Percentiles rank a stretch among this genome's conserved stretches.
Conservation (phyloP, 345 rosid species). For the Pugionium cornutum region DNA sequence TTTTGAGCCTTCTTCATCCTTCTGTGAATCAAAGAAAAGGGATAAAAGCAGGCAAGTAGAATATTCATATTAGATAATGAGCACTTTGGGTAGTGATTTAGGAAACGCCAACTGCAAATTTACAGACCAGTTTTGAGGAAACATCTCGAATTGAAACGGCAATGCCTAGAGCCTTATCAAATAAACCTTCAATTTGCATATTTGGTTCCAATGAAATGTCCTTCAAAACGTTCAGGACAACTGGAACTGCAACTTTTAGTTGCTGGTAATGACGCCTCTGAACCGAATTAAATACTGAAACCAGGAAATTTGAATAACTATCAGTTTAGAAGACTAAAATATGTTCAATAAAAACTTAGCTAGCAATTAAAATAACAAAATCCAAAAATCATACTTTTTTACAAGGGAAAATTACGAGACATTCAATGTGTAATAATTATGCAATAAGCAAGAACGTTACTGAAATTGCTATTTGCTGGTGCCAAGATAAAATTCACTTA, state of each 20-base stretch:
- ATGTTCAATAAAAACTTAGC: too few relatives aligned
- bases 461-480: constrained; percentile 1
- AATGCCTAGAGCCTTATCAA: constrained; percentile 58
- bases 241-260: constrained; percentile 64
- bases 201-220: constrained; percentile 46
- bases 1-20: constrained; percentile 49
- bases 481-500: constrained; percentile 6
- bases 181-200: constrained; percentile 49
- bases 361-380: not conserved
- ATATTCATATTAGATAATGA: constrained; percentile 17
- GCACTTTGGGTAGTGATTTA: constrained; percentile 21
- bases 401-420: not conserved
- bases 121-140: constrained; percentile 60
- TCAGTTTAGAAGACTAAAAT: too few relatives aligned
- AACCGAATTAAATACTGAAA: constrained; percentile 62
- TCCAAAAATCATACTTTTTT: not conserved
- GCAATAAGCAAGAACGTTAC: constrained; percentile 1
- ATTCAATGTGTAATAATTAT: not conserved
- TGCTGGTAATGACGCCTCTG: constrained; percentile 81
- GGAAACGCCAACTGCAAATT: constrained; percentile 15
- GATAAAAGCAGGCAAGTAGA: constrained; percentile 21
- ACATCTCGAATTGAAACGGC: constrained; percentile 59
- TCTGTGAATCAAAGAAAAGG: constrained; percentile 49
- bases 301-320: constrained; percentile 26
- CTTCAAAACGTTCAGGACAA: constrained; percentile 59